Conservation (phyloP, 352 stramenopile species). For the Globisporangium nodosum region DNA sequence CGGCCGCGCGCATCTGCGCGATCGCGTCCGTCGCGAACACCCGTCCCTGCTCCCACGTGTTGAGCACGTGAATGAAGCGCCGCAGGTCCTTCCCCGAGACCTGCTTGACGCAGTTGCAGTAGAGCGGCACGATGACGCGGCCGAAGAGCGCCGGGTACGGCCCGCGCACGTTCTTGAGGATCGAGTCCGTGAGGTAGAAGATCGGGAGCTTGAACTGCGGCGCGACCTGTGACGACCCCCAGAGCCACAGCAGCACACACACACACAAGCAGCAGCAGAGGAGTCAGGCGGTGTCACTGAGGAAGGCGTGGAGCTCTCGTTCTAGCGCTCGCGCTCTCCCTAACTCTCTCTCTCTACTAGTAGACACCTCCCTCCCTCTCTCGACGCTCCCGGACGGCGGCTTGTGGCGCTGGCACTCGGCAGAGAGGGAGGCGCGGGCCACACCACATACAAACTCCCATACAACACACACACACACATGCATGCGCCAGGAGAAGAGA, state of each 20-base stretch:
- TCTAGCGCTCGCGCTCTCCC: neutral
- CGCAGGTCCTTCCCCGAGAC: slow-evolving; percentile 76
- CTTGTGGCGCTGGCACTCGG: too few relatives aligned
- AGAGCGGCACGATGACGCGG: slow-evolving; percentile 71
- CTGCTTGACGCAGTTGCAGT: slow-evolving; percentile 81
- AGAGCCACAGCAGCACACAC: slow-evolving; percentile 5
- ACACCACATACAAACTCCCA: neutral
- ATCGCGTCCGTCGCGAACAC: slow-evolving; percentile 56
- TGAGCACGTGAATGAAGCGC: slow-evolving; percentile 81
- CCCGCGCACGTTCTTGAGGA: slow-evolving; percentile 83
- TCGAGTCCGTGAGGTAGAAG: slow-evolving; percentile 88
- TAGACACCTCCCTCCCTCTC: neutral
- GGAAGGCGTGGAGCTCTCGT: neutral
- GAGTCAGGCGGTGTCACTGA: neutral
- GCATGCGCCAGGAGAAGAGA: slow-evolving; percentile 3
- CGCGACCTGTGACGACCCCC: slow-evolving; percentile 33
- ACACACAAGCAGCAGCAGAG: neutral
- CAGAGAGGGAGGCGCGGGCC: too few relatives aligned
- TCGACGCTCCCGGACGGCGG: neutral
- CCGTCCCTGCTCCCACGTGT: slow-evolving; percentile 71
- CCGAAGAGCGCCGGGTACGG: slow-evolving; percentile 68
- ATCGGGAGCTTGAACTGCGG: slow-evolving; percentile 86
- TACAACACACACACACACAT: neutral
- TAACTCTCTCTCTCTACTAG: neutral
- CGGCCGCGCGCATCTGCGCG: slow-evolving; percentile 57